A percentile compares a stretch with the other conserved stretches of the same genome.
Conservation (phyloP, 257 asterid species). For the Cinchona pubescens region DNA sequence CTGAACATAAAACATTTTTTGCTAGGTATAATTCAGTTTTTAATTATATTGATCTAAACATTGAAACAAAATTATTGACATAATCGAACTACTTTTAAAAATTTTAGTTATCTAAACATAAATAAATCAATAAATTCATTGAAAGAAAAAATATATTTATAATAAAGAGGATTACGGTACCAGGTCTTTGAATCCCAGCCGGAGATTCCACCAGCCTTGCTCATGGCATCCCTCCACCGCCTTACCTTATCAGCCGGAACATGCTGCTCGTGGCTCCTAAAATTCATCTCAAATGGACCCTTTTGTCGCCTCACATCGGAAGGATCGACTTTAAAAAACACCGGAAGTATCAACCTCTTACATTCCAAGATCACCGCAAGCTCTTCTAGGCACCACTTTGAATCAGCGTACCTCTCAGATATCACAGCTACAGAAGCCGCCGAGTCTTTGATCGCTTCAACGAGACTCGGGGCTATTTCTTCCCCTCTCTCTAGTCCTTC, state of each 20-base stretch:
- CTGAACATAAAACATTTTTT: too few relatives aligned
- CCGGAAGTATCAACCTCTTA: conserved; percentile 24
- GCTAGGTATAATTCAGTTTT: too few relatives aligned
- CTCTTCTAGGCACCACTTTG: conserved; percentile 36
- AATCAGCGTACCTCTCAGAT: conserved; percentile 27
- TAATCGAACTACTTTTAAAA: too few relatives aligned
- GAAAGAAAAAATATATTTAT: too few relatives aligned
- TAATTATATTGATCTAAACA: too few relatives aligned
- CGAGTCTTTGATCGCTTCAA: conserved; percentile 30
- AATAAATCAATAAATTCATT: too few relatives aligned
- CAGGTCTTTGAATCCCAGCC: conserved; percentile 28
- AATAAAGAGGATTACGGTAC: conserved; percentile 14
- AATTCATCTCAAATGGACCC: conserved; percentile 21
- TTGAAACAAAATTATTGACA: too few relatives aligned
- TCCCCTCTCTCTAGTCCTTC: conserved; percentile 22
- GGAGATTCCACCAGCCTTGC: conserved; percentile 23
- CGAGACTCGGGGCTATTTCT: conserved; percentile 20
- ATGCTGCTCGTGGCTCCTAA: not conserved
- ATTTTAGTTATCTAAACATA: too few relatives aligned
- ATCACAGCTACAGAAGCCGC: conserved; percentile 33
- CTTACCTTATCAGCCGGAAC: conserved; percentile 12
- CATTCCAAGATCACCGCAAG: conserved; percentile 19
- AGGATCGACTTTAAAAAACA: conserved; percentile 28
- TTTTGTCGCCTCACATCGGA: conserved; percentile 31
- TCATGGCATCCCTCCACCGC: conserved; percentile 34